Base-by-base conservation (phyloP, 116 monocot species). In the Trichopus zeylanicus region DNA sequence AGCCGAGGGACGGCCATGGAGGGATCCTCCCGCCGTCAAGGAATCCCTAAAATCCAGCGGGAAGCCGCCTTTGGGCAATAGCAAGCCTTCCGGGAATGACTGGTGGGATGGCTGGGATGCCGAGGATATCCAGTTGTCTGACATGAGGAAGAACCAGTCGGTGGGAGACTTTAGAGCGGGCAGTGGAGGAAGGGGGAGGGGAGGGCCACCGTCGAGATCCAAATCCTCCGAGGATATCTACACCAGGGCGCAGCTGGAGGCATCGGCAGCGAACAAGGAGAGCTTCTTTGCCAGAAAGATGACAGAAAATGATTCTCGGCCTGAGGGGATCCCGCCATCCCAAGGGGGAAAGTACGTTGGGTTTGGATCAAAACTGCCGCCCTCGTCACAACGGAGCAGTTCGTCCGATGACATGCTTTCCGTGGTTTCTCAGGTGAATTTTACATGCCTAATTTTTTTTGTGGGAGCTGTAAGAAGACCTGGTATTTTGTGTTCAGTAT, bases 271-370 rank as follows among this genome's bases (percentile, higher is more conserved):
- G 0, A 74, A 82, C n/a, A 88, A 93, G 53, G 88, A 88, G 20
- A 70, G 61, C 26, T 93, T 88, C 53, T 93, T 93, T 51, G 66
- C 84, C 1, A 93, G 62, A 71, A 93, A 76, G 78, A 56, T 79
- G 68, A 76, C 60, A 4, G 92, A 93, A 71, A 93, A 93, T 52
- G 71, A 76, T 6, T 63, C 83, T 3, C 69, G 76, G 63, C 84
- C 88, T 1, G 88, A 87, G 46, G 88, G 92, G 18, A 46, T 88
- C 20, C 87, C 84, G 1, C 92, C 92, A 0, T 93, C 92, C 0
- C 81, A 93, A 30, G 92, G 92, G 0, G 92, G 92, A 55, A 93
- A 88, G 74, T 93, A 81, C 46, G 92, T 93, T 29, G 92, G 92
- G 7, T 93, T 93, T 29, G 92, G 92, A 27, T 87, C 92, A 3